phyloP scores from a whole-genome alignment of 2,329 filamentous ascomycete species.

The Beauveria medogensis region DNA sequence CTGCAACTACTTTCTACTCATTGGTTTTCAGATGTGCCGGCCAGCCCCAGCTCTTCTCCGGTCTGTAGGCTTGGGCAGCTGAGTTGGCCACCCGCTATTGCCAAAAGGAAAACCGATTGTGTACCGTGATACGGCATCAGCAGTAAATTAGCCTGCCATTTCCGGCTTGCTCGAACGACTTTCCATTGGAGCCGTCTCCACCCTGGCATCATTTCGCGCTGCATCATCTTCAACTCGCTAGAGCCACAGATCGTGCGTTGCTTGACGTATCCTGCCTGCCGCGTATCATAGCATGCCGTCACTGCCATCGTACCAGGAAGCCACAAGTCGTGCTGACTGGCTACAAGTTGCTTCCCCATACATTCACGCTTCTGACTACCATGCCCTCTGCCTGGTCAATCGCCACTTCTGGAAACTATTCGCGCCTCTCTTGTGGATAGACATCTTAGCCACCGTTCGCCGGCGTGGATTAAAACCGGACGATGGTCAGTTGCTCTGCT shows the following conservation, averaged over 20 bases:
- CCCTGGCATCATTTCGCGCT: background rate
- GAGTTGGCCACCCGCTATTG: background rate
- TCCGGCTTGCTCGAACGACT: background rate
- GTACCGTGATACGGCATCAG: background rate
- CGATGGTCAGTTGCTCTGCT: conserved; percentile 30
- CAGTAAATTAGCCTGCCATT: background rate
- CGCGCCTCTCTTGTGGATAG: conserved; percentile 44
- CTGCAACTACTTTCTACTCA: background rate
- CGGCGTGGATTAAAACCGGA: conserved; percentile 33
- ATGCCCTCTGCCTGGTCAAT: conserved; percentile 40
- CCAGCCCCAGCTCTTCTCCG: background rate
- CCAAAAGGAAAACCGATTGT: background rate
- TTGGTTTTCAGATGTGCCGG: background rate
- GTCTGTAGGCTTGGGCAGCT: background rate
- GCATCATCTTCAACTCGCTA: background rate
- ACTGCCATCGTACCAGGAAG: conserved; percentile 48
- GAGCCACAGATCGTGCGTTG: background rate
- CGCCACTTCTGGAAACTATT: conserved; percentile 40
- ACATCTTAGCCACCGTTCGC: conserved; percentile 35
- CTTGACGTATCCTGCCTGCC: background rate
- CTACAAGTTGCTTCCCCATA: conserved; percentile 39
- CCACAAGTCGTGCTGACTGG: conserved; percentile 39
- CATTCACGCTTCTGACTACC: conserved; percentile 32
- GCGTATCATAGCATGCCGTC: conserved; percentile 18
- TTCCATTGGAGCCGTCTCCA: background rate